Base-by-base conservation (phyloP, 2,329 filamentous ascomycete genomes). In the Leptographium radiaticola region DNA sequence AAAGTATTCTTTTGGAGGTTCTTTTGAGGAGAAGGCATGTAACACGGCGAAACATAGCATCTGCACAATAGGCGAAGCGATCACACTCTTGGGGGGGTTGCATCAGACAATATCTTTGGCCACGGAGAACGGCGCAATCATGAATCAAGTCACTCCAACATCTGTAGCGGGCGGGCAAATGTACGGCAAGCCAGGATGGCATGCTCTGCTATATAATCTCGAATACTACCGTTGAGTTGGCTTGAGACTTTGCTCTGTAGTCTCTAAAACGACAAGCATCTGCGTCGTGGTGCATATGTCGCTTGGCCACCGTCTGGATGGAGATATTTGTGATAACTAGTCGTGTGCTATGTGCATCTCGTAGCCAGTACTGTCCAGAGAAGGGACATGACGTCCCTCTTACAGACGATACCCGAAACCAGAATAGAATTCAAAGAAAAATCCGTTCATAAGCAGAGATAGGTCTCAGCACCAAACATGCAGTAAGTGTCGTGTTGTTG, bases 401-500 rank as follows among this genome's bases (percentile, higher is more conserved):
- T 47, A 55, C 53, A 77, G 15, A 79, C 76, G 33, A 79, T 71
- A 58, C 75, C 79, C 1, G 75, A 76, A 0, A 64, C 64, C 60
- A 79, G n/a, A n/a, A n/a, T n/a, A n/a, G n/a, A n/a, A n/a, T n/a
- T n/a, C n/a, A 33, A 30, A 47, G 2, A 15, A 31, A 1, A 40
- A 13, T n/a, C 4, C 8, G 4, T 8, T 12, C 1, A 12, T 7
- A 9, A 45, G 18, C 10, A 30, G 9, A 31, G 13, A 15, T 18
- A 12, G 4, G 0, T 16, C 18, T 12, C 31, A 20, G 31, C 16
- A 36, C n/a, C 45, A 4, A 30, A 53, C 52, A 20, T 54, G 70
- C n/a, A 78, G 57, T 53, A 77, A 75, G 58, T 78, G 75, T n/a
- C n/a, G 2, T 74, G 71, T 0, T 71, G 63, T 12, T 58, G 56